Base-by-base conservation (phyloP, 2,329 filamentous ascomycete species). In the Seiridium cupressi region DNA sequence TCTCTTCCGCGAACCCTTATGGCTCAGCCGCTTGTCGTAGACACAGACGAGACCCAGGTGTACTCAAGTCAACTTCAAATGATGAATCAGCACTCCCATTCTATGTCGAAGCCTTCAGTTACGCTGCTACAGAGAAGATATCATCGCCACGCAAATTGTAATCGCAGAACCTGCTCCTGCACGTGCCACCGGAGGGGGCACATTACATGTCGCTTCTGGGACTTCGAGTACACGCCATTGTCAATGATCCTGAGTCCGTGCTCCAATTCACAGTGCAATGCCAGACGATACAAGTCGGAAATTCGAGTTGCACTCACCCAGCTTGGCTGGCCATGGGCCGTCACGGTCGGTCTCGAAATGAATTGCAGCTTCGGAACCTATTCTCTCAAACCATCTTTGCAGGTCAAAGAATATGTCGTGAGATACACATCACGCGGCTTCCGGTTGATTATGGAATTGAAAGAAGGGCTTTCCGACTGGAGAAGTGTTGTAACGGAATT, bases 161-260 rank as follows among this genome's bases (percentile, higher is more conserved):
- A 26, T 5, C 10, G 44, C 6, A 53, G 38, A 36, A 31, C 13
- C 6, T 58, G 57, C 35, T 8, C 10, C 11, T 58, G 57, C 7
- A 34, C 46, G 9, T 58, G 57, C 31, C 57, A 58, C 11, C 44
- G 1, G 5, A 51, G 36, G 10, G 57, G 48, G 6, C 8, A 26
- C 6, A 9, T 49, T 2, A 31, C 6, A 1, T 18, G 38, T 31
- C 57, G 57, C 3, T 58, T 58, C 7, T 58, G 48, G 57, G 32
- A 38, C n/a, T 53, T 53, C 47, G 38, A 53, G 5, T 58, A 58
- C 31, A 58, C 48, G 2, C 57, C 57, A 4, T 42, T 58, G 26
- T 58, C 48, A 4, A 44, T 53, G 36, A 40, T 58, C 4, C 38
- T 58, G 9, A 40, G n/a, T 4, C 13, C 36, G 8, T 58, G 57